These are phyloP conservation scores for Penicillium sp. DNA, from an alignment of 2,329 filamentous ascomycete genomes.

Conservation along the genomic window DNA sequence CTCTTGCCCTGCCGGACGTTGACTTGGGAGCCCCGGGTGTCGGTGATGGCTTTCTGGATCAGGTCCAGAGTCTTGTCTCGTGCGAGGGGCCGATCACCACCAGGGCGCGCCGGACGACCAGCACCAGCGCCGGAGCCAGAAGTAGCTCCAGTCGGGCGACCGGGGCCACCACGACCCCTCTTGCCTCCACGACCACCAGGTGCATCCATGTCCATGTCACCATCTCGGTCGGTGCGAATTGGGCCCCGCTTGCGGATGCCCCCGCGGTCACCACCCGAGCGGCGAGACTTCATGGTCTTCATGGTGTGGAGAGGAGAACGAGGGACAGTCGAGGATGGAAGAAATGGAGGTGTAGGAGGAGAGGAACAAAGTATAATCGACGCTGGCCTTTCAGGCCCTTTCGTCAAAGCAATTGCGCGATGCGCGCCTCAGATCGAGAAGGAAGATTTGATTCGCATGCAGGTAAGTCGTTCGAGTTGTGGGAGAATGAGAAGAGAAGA, in stretches of 20 bases:
- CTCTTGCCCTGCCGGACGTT: slow-evolving; percentile 42
- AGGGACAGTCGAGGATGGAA: slow-evolving; percentile 2
- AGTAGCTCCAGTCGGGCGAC: slow-evolving; percentile 19
- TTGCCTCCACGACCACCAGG: slow-evolving; percentile 40
- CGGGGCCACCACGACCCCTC: slow-evolving; percentile 35
- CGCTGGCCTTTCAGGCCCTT: slow-evolving; percentile 4
- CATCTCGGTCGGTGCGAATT: slow-evolving; percentile 58
- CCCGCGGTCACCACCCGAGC: slow-evolving; percentile 43
- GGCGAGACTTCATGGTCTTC: slow-evolving; percentile 36
- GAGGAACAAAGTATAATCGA: not conserved
- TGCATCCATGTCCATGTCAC: slow-evolving; percentile 62
- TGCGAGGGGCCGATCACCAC: slow-evolving; percentile 23
- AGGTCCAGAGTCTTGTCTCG: slow-evolving; percentile 37
- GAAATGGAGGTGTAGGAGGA: not conserved
- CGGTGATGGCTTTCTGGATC: slow-evolving; percentile 39
- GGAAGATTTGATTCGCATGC: slow-evolving; percentile 24
- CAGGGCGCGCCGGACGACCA: slow-evolving; percentile 1
- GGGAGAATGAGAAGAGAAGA: not conserved
- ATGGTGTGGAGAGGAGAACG: slow-evolving; percentile 22
- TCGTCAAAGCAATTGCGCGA: slow-evolving; percentile 22
- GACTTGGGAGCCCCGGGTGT: slow-evolving; percentile 35
- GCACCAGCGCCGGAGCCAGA: slow-evolving; percentile 1
- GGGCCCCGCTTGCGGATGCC: slow-evolving; percentile 55
- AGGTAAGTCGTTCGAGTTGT: slow-evolving; percentile 1
- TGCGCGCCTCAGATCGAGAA: slow-evolving; percentile 29